A percentile compares a stretch with the other conserved stretches of the same genome.
Conservation (phyloP, 139 green algal genomes). For the Zygnema circumcarinatum region DNA sequence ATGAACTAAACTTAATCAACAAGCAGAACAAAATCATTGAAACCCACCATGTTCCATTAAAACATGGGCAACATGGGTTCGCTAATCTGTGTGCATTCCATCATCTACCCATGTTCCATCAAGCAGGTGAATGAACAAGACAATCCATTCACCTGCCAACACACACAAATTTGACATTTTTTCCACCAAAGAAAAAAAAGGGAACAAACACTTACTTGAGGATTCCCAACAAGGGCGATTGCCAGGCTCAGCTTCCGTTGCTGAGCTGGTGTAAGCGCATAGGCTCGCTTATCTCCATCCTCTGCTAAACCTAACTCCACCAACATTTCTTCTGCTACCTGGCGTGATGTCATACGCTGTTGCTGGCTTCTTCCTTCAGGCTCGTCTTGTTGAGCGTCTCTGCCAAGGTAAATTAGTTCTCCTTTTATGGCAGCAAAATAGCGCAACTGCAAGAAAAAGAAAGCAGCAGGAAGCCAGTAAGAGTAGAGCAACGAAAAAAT, state of each 20-base stretch:
- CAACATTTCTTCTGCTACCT: conserved; percentile 26
- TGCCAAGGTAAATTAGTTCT: background rate
- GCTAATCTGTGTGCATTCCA: too few species aligned
- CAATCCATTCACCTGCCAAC: too few species aligned
- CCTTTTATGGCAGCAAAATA: conserved; percentile 60
- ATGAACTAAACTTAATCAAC: too few species aligned
- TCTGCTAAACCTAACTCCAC: conserved; percentile 43
- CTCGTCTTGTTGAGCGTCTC: background rate
- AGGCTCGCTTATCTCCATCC: conserved; percentile 23
- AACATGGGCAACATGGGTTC: too few species aligned
- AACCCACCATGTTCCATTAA: too few species aligned
- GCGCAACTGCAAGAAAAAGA: conserved; percentile 14
- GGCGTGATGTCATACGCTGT: background rate
- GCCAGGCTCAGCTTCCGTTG: conserved; percentile 49
- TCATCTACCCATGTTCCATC: too few species aligned
- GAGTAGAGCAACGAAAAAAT: too few species aligned
- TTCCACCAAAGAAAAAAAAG: too few species aligned
- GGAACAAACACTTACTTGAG: conserved; percentile 62
- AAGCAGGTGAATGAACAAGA: too few species aligned
- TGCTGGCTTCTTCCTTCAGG: background rate
- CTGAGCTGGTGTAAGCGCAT: conserved; percentile 19
- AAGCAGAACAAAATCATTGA: too few species aligned
- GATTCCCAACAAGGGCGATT: conserved; percentile 72
- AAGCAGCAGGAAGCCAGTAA: too few species aligned
- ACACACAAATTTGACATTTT: too few species aligned